phyloP scores from a whole-genome alignment of 768 basidiomycete genomes.

The Astraeus odoratus region DNA sequence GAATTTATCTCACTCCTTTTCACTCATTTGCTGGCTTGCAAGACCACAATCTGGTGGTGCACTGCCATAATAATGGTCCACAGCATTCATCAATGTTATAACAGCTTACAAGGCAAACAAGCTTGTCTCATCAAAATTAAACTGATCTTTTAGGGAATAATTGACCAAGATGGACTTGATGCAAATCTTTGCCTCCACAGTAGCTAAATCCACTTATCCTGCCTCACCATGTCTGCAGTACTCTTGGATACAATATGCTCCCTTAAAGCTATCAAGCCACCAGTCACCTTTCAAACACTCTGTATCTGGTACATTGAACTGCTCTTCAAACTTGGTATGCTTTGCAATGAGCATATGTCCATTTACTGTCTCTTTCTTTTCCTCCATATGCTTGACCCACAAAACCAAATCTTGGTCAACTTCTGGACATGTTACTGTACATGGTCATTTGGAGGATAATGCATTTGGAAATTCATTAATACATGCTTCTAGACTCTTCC shows the following conservation, averaged over 20 bases:
- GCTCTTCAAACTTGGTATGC: constrained; percentile 20
- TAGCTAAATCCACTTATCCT: no score
- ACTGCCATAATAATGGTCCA: not conserved
- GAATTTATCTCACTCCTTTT: no score
- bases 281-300: constrained; percentile 9
- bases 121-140: constrained; percentile 6
- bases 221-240: not conserved
- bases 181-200: no score
- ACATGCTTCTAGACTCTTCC: no score
- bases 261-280: not conserved
- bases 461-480: no score
- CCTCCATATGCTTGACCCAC: constrained; percentile 12
- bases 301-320: constrained; percentile 22
- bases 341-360: constrained; percentile 4
- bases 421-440: constrained; percentile 28
- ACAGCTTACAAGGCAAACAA: constrained; percentile 4
- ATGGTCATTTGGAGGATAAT: constrained; percentile 1
- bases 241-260: not conserved
- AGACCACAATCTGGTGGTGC: constrained; percentile 14
- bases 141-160: constrained; percentile 18
- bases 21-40: constrained; percentile 13
- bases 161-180: no score
- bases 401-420: constrained; percentile 24
- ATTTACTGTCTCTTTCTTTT: constrained; percentile 12
- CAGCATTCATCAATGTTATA: not conserved